Conservation (phyloP, 805 yeast genomes). For the Cyberlindnera mrakii region DNA sequence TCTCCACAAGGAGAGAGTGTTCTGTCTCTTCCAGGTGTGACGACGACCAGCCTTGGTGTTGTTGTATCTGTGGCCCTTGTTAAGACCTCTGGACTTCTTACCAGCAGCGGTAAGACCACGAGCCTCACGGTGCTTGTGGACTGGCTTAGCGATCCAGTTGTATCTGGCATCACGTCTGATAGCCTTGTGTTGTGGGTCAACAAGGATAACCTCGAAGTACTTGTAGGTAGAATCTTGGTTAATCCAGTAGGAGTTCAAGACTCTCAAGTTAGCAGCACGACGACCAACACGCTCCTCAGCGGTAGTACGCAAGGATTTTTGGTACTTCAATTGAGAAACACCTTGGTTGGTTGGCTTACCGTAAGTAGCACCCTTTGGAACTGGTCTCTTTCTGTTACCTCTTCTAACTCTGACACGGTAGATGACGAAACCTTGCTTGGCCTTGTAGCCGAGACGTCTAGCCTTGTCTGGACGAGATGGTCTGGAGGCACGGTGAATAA, state of each 20-base stretch:
- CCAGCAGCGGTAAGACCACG: conserved; percentile 98
- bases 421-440: conserved; percentile 99
- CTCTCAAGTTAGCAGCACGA: conserved; percentile 98
- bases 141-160: conserved; percentile 99
- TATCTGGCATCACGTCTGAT: conserved; percentile 96
- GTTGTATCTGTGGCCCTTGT: conserved; percentile 99
- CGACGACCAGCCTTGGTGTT: conserved; percentile 98
- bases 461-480: conserved; percentile 99
- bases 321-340: conserved; percentile 98
- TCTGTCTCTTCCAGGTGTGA: conserved; percentile 99
- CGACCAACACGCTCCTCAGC: conserved; percentile 99
- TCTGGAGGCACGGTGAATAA: conserved; percentile 97
- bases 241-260: conserved; percentile 99
- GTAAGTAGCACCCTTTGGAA: conserved; percentile 99
- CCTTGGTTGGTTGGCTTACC: conserved; percentile 99
- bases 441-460: conserved; percentile 99
- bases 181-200: conserved; percentile 97
- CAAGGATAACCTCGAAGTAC: conserved; percentile 96
- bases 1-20: conserved; percentile 99
- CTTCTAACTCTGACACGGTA: conserved; percentile 99
- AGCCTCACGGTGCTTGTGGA: conserved; percentile 99
- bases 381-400: conserved; percentile 99
- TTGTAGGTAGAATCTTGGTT: conserved; percentile 99
- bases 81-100: conserved; percentile 99
- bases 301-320: conserved; percentile 94